Evolutionary conservation across 2,329 filamentous ascomycete genomes (phyloP).

Genomic region (Apiospora kogelbergensis): DNA sequence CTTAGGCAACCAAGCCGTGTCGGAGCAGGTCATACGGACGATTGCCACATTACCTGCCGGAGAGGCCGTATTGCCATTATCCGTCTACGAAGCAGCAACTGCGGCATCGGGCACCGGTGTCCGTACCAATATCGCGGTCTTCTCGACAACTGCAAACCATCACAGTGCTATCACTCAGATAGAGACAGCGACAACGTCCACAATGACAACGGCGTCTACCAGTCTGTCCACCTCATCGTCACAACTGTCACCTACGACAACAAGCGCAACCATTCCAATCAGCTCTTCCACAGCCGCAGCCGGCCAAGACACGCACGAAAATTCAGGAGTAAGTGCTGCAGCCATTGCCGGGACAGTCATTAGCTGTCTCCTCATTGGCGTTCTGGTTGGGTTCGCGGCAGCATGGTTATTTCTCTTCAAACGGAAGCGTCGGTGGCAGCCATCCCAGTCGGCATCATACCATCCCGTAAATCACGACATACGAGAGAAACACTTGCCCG

Average conservation of each 20-base stretch:
- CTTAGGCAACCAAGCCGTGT: neutral
- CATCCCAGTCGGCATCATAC: conserved; percentile 12
- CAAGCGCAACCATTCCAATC: neutral
- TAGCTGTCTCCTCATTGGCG: conserved; percentile 29
- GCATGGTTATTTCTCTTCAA: conserved; percentile 28
- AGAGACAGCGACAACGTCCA: neutral
- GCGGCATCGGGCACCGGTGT: neutral
- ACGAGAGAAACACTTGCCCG: conserved; percentile 17
- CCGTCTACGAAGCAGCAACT: neutral
- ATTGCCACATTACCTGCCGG: neutral
- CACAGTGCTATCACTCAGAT: neutral
- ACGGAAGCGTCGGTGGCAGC: conserved; percentile 17
- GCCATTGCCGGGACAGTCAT: conserved; percentile 30
- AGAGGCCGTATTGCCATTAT: neutral
- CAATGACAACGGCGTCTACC: neutral
- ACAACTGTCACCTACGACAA: neutral
- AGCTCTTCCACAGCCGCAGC: neutral
- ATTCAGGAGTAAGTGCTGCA: conserved; percentile 14
- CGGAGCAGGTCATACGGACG: neutral
- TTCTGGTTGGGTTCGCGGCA: conserved; percentile 25
- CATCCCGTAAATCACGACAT: conserved; percentile 13
- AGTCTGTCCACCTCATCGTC: neutral
- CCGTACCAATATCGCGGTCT: neutral
- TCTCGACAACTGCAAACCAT: too few relatives aligned
- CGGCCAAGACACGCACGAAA: neutral